Evolutionary conservation across 2,329 filamentous ascomycete species (phyloP).

Genomic region (Pyricularia grisea): DNA sequence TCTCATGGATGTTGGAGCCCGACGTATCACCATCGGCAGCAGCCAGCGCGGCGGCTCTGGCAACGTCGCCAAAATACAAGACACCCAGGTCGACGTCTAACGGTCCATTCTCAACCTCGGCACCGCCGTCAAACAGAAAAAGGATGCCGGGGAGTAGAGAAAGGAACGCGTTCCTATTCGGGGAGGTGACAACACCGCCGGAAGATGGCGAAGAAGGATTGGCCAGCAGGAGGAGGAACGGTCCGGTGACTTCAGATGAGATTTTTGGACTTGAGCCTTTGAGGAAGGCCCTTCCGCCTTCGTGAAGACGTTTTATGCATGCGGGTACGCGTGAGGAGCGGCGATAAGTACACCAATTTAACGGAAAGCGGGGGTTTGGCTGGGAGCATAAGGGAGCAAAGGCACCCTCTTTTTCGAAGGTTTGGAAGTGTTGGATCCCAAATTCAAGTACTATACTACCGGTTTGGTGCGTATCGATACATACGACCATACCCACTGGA

Average conservation of each 20-base stretch:
- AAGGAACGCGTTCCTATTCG: slow-evolving; percentile 51
- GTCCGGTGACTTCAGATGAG: slow-evolving; percentile 30
- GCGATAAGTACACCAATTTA: too few relatives aligned
- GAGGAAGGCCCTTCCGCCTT: slow-evolving; percentile 13
- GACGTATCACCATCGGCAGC: slow-evolving; percentile 19
- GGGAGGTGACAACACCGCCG: slow-evolving; percentile 30
- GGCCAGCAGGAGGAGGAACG: slow-evolving; percentile 19
- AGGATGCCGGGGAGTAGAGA: slow-evolving; percentile 31
- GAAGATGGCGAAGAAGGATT: slow-evolving; percentile 19
- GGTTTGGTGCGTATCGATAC: too few relatives aligned
- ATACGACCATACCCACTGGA: too few relatives aligned
- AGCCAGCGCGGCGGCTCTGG: not conserved
- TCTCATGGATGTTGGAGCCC: slow-evolving; percentile 69
- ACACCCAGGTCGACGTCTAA: slow-evolving; percentile 16
- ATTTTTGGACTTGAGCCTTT: slow-evolving; percentile 48
- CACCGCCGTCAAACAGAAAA: slow-evolving; percentile 10
- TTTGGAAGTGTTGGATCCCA: too few relatives aligned
- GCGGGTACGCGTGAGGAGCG: too few relatives aligned
- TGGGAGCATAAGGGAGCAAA: too few relatives aligned
- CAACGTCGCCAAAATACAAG: not conserved
- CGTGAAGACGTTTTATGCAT: not conserved
- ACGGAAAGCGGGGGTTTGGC: too few relatives aligned
- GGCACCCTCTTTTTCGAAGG: too few relatives aligned
- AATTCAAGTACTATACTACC: too few relatives aligned
- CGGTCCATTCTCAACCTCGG: slow-evolving; percentile 14